Conservation (phyloP, 2,329 filamentous ascomycete species). For the Dendryphion nanum region DNA sequence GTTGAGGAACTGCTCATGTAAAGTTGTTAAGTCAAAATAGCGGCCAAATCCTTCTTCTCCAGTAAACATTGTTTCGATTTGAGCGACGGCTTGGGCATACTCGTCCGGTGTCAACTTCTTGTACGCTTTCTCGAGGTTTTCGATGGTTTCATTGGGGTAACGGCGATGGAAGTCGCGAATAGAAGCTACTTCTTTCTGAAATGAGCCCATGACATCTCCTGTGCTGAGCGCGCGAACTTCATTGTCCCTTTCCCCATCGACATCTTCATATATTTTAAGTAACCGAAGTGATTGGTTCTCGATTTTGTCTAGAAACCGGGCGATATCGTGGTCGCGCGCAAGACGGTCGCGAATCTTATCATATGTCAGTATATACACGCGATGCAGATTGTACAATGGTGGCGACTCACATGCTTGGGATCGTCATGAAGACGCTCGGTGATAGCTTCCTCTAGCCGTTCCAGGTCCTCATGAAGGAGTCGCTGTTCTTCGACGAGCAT, state of each 20-base stretch:
- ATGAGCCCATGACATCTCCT: conserved; percentile 85
- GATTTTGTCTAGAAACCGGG: conserved; percentile 82
- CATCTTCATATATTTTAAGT: conserved; percentile 80
- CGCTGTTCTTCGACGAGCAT: conserved; percentile 93
- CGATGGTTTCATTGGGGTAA: conserved; percentile 91
- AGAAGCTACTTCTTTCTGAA: conserved; percentile 78
- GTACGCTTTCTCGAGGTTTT: conserved; percentile 93
- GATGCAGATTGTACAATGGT: background rate
- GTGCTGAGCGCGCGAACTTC: conserved; percentile 83
- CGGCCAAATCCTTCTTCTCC: conserved; percentile 92
- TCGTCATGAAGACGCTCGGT: conserved; percentile 87
- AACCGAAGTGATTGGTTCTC: conserved; percentile 80
- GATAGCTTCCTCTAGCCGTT: conserved; percentile 91
- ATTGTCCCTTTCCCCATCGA: conserved; percentile 65
- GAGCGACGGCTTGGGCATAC: conserved; percentile 58
- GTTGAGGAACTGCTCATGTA: conserved; percentile 88
- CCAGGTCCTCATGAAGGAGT: conserved; percentile 92
- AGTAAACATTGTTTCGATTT: conserved; percentile 89
- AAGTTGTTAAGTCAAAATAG: conserved; percentile 82
- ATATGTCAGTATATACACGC: background rate
- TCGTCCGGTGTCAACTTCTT: conserved; percentile 67
- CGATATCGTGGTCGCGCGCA: conserved; percentile 87
- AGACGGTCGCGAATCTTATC: conserved; percentile 80
- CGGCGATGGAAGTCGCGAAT: conserved; percentile 86
- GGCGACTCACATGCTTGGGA: conserved; percentile 62